A percentile compares a stretch with the other conserved stretches of the same genome.
Conservation (phyloP, 2,329 filamentous ascomycete species). For the Pseudogymnoascus sp. region DNA sequence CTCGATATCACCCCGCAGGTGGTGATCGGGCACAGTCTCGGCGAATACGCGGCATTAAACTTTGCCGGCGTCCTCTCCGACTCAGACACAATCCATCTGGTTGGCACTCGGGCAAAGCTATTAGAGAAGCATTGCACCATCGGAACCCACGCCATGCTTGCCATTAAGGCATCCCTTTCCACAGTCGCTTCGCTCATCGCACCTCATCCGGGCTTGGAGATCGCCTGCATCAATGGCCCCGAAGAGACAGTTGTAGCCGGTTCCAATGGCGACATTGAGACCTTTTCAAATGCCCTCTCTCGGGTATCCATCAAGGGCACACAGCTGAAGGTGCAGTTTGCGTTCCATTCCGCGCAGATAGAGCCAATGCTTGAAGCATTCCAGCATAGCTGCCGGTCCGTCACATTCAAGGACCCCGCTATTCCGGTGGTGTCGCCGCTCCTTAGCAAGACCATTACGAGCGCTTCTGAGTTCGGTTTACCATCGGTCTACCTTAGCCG, state of each 20-base stretch:
- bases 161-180: conserved; percentile 38
- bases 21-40: conserved; percentile 55
- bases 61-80: conserved; percentile 61
- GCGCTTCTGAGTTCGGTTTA: conserved; percentile 44
- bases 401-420: conserved; percentile 46
- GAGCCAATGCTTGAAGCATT: conserved; percentile 53
- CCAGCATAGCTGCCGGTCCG: conserved; percentile 41
- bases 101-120: conserved; percentile 57
- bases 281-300: conserved; percentile 40
- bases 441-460: conserved; percentile 49
- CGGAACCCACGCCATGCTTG: conserved; percentile 58
- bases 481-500: conserved; percentile 50
- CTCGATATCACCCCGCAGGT: conserved; percentile 46
- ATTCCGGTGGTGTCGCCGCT: conserved; percentile 61
- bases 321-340: conserved; percentile 54
- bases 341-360: conserved; percentile 57
- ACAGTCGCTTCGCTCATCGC: conserved; percentile 31
- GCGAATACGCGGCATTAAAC: conserved; percentile 64
- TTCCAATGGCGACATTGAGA: conserved; percentile 45
- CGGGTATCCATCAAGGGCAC: conserved; percentile 48
- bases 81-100: conserved; percentile 61
- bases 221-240: conserved; percentile 67
- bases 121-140: conserved; percentile 56
- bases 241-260: conserved; percentile 63
- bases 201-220: conserved; percentile 21